These are phyloP conservation scores for Globisporangium nagaii DNA, from an alignment of 352 stramenopile genomes.

Conservation along the genomic window DNA sequence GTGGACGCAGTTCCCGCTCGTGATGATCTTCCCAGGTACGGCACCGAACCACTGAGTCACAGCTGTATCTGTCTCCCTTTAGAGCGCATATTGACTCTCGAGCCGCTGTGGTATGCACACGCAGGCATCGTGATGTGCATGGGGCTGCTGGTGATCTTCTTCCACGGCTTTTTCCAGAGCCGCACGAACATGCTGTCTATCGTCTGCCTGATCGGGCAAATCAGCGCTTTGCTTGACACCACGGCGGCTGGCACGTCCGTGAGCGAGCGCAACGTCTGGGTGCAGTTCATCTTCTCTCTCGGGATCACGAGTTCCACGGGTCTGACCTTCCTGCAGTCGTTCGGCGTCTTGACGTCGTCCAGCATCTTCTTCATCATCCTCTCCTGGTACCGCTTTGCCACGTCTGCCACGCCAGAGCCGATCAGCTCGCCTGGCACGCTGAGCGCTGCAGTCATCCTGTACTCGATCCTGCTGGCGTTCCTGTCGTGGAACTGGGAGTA, in stretches of 20 bases:
- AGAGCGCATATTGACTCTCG: too few relatives aligned
- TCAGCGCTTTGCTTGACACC: conserved; percentile 70
- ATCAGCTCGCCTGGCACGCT: conserved; percentile 66
- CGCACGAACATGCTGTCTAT: conserved; percentile 43
- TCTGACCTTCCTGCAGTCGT: conserved; percentile 67
- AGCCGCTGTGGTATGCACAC: background rate
- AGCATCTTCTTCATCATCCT: conserved; percentile 77
- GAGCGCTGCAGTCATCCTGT: conserved; percentile 63
- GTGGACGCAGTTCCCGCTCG: conserved; percentile 64
- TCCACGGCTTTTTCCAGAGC: conserved; percentile 54
- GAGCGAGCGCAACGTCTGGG: conserved; percentile 79
- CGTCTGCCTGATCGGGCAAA: conserved; percentile 67
- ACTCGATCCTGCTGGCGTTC: conserved; percentile 76
- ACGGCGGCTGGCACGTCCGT: conserved; percentile 67
- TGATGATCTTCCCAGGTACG: conserved; percentile 73
- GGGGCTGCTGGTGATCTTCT: conserved; percentile 62
- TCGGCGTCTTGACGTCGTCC: conserved; percentile 41
- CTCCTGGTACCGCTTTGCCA: conserved; percentile 57
- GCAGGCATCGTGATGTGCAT: conserved; percentile 67
- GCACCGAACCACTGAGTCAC: background rate
- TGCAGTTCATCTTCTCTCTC: conserved; percentile 83
- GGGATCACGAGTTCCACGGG: conserved; percentile 80
- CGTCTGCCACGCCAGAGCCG: conserved; percentile 17
- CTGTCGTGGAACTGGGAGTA: conserved; percentile 87
- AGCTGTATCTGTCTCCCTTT: too few relatives aligned